These are phyloP conservation scores for Fusarium nurragi DNA, from an alignment of 2,329 filamentous ascomycete genomes.

Conservation along the genomic window DNA sequence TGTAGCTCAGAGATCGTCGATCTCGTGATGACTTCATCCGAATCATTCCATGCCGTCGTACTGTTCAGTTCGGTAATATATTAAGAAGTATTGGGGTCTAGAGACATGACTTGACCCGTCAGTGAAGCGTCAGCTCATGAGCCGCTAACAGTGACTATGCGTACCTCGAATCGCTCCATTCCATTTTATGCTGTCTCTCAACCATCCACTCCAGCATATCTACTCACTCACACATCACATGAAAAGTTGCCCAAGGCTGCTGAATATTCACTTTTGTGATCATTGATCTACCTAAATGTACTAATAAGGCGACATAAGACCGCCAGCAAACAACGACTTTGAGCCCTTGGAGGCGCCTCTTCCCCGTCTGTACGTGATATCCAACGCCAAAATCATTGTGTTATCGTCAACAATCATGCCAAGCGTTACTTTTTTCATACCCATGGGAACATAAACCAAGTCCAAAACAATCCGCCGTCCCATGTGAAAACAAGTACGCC, in stretches of 20 bases:
- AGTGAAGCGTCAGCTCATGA: background rate
- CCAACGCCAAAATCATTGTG: slow-evolving; percentile 39
- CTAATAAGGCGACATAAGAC: slow-evolving; percentile 8
- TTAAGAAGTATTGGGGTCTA: background rate
- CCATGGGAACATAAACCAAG: slow-evolving; percentile 20
- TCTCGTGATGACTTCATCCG: background rate
- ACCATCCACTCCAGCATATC: background rate
- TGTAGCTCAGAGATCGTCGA: background rate
- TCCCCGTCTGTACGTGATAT: slow-evolving; percentile 18
- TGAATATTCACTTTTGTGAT: slow-evolving; percentile 26
- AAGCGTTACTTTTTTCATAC: slow-evolving; percentile 38
- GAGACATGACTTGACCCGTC: background rate
- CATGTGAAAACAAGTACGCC: slow-evolving; percentile 32
- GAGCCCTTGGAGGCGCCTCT: slow-evolving; percentile 17
- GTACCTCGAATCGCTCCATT: background rate
- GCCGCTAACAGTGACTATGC: background rate
- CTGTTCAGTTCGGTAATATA: background rate
- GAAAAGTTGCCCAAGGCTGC: background rate
- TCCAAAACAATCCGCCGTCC: slow-evolving; percentile 16
- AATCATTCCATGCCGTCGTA: background rate
- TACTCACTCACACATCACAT: background rate
- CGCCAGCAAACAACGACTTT: slow-evolving; percentile 7
- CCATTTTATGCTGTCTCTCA: background rate
- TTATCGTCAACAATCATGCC: slow-evolving; percentile 40
- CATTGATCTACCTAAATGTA: slow-evolving; percentile 30